Conservation (phyloP, 2,329 filamentous ascomycete genomes). For the Drechslerella stenobrocha region DNA sequence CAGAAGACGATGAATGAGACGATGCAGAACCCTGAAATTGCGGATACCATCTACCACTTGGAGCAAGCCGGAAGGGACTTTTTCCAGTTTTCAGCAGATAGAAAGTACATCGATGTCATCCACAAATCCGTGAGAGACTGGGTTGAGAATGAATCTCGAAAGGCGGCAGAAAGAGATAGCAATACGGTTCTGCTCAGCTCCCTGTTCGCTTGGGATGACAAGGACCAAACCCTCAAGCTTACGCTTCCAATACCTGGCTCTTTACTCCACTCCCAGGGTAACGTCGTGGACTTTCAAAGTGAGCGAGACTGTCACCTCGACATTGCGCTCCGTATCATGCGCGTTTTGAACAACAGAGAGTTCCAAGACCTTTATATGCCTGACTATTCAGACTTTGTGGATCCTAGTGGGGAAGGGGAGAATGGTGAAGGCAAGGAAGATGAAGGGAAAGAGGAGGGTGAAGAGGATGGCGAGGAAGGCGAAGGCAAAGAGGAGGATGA, state of each 20-base stretch:
- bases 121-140: constrained; percentile 47
- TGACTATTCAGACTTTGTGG: neutral
- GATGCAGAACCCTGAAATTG: constrained; percentile 38
- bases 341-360: constrained; percentile 24
- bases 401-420: neutral
- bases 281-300: constrained; percentile 34
- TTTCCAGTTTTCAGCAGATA: constrained; percentile 41
- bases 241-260: constrained; percentile 34
- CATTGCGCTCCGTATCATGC: constrained; percentile 28
- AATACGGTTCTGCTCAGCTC: constrained; percentile 30
- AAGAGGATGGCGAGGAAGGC: neutral
- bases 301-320: constrained; percentile 38
- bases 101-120: constrained; percentile 37
- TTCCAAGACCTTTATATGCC: constrained; percentile 40
- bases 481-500: neutral
- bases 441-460: neutral
- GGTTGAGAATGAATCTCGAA: constrained; percentile 40
- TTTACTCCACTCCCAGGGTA: constrained; percentile 27
- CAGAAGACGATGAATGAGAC: constrained; percentile 19
- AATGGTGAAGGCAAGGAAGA: constrained; percentile 2
- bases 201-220: constrained; percentile 40
- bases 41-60: constrained; percentile 43
- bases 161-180: constrained; percentile 26
- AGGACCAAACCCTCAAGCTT: constrained; percentile 27
- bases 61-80: constrained; percentile 45